Evolutionary conservation across 768 basidiomycete genomes (phyloP), one percentile per base, ranked within the genome.

Genomic region (Rhodotorula taiwanensis): DNA sequence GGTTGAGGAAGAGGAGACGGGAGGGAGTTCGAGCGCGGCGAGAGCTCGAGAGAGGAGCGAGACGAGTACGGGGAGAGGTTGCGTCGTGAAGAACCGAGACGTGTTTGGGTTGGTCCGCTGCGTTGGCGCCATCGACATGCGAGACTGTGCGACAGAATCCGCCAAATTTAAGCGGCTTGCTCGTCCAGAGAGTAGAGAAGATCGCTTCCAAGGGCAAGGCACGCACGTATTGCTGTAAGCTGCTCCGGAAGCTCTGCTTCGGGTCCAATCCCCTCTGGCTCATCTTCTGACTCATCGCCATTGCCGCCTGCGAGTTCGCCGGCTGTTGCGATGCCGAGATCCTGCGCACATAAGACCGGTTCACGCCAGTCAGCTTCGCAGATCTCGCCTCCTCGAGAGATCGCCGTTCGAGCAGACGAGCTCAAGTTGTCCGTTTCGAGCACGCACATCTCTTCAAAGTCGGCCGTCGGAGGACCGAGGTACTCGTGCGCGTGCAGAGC

Each of bases 191-290:
- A 4, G 27, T 8, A 23, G 8, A 16, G 18, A 34, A 52, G 23
- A 61, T n/a, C n/a, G n/a, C n/a, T n/a, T n/a, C n/a, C n/a, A n/a
- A n/a, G n/a, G n/a, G n/a, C n/a, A n/a, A n/a, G n/a, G n/a, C n/a
- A 80, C 86, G 60, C 70, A 90, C 89, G 78, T 90, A 91, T 55
- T 91, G 81, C 78, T 88, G 81, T 23, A 92, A 79, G 0, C 83
- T 79, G 70, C 88, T 86, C 0, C 88, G 88, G 75, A 92, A 92
- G 70, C 88, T 87, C 0, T 86, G 83, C 45, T 78, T 77, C 53
- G 79, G 79, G 14, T 79, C 78, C 6, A 64, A 79, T 25, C 55
- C 58, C 80, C 5, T 84, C 79, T 30, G 79, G 75, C 84, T 87
- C 87, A 63, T 82, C 76, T 44, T 79, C 79, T 30, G 79, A 74